phyloP scores from a whole-genome alignment of 1,284 basidiomycete genomes.

The Peniophora sp. region DNA sequence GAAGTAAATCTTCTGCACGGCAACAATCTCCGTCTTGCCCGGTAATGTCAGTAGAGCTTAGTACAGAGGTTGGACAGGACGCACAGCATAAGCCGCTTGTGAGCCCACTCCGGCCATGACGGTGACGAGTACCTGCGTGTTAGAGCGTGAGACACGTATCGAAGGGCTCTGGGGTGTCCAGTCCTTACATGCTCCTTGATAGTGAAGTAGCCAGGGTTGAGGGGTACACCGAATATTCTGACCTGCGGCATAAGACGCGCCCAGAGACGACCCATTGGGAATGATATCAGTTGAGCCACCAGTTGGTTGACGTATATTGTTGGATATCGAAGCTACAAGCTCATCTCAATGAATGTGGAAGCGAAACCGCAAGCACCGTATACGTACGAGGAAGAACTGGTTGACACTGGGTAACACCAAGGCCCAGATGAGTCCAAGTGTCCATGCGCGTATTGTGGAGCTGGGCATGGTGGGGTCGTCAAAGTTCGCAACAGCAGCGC shows the following conservation, averaged over 20 bases:
- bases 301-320: conserved; percentile 34
- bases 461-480: conserved; percentile 17
- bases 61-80: conserved; percentile 3
- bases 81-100: conserved; percentile 45
- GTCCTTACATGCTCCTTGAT: conserved; percentile 32
- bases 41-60: background rate
- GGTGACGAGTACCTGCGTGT: conserved; percentile 34
- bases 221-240: conserved; percentile 30
- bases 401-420: conserved; percentile 38
- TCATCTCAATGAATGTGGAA: conserved; percentile 12
- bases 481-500: conserved; percentile 4
- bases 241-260: conserved; percentile 32
- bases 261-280: conserved; percentile 36
- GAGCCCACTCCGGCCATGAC: conserved; percentile 67
- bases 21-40: conserved; percentile 48
- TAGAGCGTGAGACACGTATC: background rate
- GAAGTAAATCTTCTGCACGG: conserved; percentile 56
- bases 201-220: conserved; percentile 40
- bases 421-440: conserved; percentile 36
- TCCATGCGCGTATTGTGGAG: conserved; percentile 29
- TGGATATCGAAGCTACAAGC: conserved; percentile 41
- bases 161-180: background rate
- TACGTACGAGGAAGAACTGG: conserved; percentile 5
- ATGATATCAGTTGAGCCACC: conserved; percentile 38
- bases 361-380: background rate